A percentile compares a stretch with the other conserved stretches of the same genome.
phyloP scores from a whole-genome alignment of 257 asterid species.

The Ballota nigra region DNA sequence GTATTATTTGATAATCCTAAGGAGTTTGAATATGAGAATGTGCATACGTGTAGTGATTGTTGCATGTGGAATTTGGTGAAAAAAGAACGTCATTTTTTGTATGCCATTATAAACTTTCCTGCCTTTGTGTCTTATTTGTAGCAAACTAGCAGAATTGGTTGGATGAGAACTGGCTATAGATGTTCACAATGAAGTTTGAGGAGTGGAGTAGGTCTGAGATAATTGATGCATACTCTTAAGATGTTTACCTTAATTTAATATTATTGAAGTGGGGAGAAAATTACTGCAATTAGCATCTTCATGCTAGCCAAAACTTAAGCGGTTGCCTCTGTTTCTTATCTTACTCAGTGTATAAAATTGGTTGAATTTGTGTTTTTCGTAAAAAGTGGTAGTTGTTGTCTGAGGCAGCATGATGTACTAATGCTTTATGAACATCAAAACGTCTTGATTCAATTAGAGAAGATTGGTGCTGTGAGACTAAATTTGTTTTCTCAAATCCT shows the following conservation, averaged over 20 bases:
- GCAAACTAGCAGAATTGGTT: neutral
- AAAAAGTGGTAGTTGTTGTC: neutral
- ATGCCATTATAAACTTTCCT: neutral
- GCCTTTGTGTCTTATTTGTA: neutral
- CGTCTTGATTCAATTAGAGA: neutral
- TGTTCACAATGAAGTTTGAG: neutral
- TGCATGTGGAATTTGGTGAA: neutral
- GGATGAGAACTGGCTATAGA: neutral
- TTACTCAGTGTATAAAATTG: neutral
- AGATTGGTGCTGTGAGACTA: neutral
- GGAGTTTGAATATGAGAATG: neutral
- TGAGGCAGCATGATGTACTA: neutral
- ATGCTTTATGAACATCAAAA: neutral
- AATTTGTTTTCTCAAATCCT: neutral
- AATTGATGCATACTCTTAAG: neutral
- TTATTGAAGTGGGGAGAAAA: neutral
- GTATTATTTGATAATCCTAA: neutral
- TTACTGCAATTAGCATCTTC: neutral
- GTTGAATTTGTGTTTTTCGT: neutral
- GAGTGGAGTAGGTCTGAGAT: neutral
- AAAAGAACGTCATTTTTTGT: neutral
- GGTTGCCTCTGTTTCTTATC: neutral
- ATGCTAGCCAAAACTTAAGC: neutral
- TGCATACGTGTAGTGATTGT: neutral
- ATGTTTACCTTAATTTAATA: neutral